Conservation (phyloP, 148 eudicot species). For the Fallopia convolvulus region DNA sequence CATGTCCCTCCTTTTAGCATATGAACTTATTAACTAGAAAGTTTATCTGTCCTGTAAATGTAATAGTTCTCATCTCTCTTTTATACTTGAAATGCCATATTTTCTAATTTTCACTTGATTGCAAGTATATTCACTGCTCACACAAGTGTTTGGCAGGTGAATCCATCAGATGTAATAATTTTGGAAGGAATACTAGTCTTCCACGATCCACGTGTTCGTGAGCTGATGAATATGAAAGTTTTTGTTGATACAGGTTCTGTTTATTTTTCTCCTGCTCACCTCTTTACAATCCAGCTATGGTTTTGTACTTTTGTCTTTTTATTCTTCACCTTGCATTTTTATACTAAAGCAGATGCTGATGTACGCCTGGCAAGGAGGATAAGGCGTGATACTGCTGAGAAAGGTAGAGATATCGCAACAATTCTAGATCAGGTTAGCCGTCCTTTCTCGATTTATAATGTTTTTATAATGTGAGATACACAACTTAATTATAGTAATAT, state of each 20-base stretch:
- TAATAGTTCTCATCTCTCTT: neutral
- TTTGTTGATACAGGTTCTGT: slow-evolving; percentile 95
- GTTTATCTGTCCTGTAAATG: neutral
- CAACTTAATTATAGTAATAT: neutral
- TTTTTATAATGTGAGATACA: neutral
- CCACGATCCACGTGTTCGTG: slow-evolving; percentile 87
- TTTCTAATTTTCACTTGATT: neutral
- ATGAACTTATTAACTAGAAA: neutral
- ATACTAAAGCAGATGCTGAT: slow-evolving; percentile 2
- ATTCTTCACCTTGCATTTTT: slow-evolving; percentile 30
- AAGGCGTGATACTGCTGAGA: slow-evolving; percentile 11
- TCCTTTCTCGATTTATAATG: neutral
- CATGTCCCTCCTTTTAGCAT: neutral
- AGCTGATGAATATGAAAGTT: slow-evolving; percentile 92
- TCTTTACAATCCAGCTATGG: neutral
- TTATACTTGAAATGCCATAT: neutral
- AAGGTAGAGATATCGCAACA: neutral
- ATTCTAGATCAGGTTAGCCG: slow-evolving; percentile 14
- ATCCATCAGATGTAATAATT: slow-evolving; percentile 93
- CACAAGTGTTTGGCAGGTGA: slow-evolving; percentile 52
- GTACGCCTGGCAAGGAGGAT: slow-evolving; percentile 14
- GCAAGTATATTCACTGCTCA: neutral
- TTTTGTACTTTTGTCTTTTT: neutral
- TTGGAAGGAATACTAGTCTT: slow-evolving; percentile 94
- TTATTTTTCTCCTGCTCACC: neutral